These are phyloP conservation scores for Aspergillus piperis DNA, from an alignment of 2,329 filamentous ascomycete genomes.

Conservation along the genomic window DNA sequence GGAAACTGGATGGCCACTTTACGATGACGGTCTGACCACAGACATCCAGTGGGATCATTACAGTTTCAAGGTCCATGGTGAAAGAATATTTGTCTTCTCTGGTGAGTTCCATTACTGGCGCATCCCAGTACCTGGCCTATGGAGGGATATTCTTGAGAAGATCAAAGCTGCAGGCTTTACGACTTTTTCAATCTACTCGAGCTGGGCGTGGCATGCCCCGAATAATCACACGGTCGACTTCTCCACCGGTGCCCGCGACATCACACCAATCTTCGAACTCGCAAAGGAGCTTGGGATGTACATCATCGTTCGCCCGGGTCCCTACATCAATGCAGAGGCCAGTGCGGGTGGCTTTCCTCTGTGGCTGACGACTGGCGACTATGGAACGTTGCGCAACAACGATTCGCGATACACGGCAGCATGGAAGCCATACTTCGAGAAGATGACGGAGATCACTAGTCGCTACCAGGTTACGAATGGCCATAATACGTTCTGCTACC, in stretches of 20 bases:
- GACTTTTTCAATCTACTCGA: constrained; percentile 50
- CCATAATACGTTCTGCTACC: constrained; percentile 31
- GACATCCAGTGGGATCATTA: constrained; percentile 57
- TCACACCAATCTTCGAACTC: constrained; percentile 54
- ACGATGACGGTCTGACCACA: constrained; percentile 50
- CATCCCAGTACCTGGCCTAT: constrained; percentile 53
- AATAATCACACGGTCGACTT: constrained; percentile 53
- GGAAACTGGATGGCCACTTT: constrained; percentile 47
- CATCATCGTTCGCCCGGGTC: constrained; percentile 59
- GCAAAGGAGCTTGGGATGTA: constrained; percentile 58
- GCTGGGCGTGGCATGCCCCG: constrained; percentile 53
- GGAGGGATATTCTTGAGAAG: constrained; percentile 55
- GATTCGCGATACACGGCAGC: constrained; percentile 34
- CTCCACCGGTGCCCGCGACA: constrained; percentile 55
- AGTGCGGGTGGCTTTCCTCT: constrained; percentile 64
- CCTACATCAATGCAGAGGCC: constrained; percentile 65
- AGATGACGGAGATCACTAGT: constrained; percentile 33
- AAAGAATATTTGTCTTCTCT: constrained; percentile 55
- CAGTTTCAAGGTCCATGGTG: constrained; percentile 54
- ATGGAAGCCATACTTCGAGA: constrained; percentile 34
- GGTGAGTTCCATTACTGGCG: constrained; percentile 59
- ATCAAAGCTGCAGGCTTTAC: constrained; percentile 55
- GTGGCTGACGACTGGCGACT: constrained; percentile 61
- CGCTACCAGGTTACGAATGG: constrained; percentile 34
- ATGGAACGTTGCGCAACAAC: constrained; percentile 36